Evolutionary conservation across 177 flowering plant genomes (phyloP), one percentile per base, ranked within the genome.

Genomic region (Telopea speciosissima): DNA sequence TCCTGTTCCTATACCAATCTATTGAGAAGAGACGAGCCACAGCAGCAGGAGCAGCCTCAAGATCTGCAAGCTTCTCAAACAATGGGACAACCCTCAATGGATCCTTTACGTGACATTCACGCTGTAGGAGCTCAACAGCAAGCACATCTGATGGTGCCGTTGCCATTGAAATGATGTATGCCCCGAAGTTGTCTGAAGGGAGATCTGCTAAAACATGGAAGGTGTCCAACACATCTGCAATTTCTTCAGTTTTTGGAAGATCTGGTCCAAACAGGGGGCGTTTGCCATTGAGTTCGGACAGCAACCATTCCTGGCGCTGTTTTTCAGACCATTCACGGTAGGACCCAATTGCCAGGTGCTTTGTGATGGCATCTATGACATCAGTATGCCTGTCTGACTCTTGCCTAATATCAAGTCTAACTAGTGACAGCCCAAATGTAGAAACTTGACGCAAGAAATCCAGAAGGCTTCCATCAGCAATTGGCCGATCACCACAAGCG

Each of bases 401-500:
- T 84, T 93, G 98, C 77, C 98, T 83, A 49, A 93, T 90, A 76
- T 93, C 98, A 62, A 93, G 90, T 72, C 90, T 85, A 71, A 93
- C 97, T 31, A 93, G 88, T 40, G 98, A 84, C 63, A 93, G 84
- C 0, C 98, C 98, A 78, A 93, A 93, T 25, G 95, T 93, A 8
- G 98, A 93, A 31, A 92, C 95, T 86, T 93, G 98, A 65, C 98
- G 80, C 75, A 93, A 77, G 81, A 93, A 92, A 81, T 93, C 98
- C 45, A 93, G 92, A 71, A 93, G 97, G 83, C 88, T 88, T 73
- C 98, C 98, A 79, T 93, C 98, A 66, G 98, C 98, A 80, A 93
- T 92, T 25, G 92, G 72, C 13, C 84, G 87, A 72, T 94, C 98
- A 67, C 98, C 98, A 76, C 92, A 90, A 44, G 90, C 52, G 62